Base-by-base conservation (phyloP, 306 rosid species). In the Canavalia ensiformis region DNA sequence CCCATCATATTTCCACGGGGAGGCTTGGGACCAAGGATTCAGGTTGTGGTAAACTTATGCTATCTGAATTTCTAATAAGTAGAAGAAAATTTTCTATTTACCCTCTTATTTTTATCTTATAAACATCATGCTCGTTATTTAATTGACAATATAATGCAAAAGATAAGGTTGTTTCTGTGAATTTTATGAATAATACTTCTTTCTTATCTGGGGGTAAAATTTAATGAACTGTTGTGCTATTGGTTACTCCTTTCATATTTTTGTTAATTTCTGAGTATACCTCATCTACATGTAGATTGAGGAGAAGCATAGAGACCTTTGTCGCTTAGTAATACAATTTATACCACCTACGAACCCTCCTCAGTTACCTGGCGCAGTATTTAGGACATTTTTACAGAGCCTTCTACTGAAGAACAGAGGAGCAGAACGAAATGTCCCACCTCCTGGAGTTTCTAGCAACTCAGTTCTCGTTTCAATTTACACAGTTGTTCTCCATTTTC, bases 221-320 rank as follows among this genome's bases (percentile, higher is more conserved):
- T 70, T 18, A 45, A 54, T 56, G 10, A 47, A 29, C 51, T 49
- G 30, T 55, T 75, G 46, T 75, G 34, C 13, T 59, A 7, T 59
- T 67, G 72, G 65, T 60, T 76, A 33, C 64, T 52, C 56, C 57
- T 68, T 52, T 69, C 57, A 28, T 76, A 66, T n/a, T 54, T 74
- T 83, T 63, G 35, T 50, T 18, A 7, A 76, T 52, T 54, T 83
- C 77, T 75, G 69, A 54, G 33, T 70, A 28, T 58, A 47, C 45
- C 49, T 64, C 31, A 59, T 85, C 60, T 65, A 10, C 79, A 57
- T 83, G 80, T 86, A 95, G 99, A 89, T 93, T 77, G 99, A 95
- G 87, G 98, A 93, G 93, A 95, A 93, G 90, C 99, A 91, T 74
- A 94, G 97, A 90, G 96, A 88, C 78, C 99, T 95, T 11, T 95